Evolutionary conservation across 2,329 filamentous ascomycete species (phyloP), one percentile per base, ranked within the genome.

Genomic region (Hortaea werneckii): DNA sequence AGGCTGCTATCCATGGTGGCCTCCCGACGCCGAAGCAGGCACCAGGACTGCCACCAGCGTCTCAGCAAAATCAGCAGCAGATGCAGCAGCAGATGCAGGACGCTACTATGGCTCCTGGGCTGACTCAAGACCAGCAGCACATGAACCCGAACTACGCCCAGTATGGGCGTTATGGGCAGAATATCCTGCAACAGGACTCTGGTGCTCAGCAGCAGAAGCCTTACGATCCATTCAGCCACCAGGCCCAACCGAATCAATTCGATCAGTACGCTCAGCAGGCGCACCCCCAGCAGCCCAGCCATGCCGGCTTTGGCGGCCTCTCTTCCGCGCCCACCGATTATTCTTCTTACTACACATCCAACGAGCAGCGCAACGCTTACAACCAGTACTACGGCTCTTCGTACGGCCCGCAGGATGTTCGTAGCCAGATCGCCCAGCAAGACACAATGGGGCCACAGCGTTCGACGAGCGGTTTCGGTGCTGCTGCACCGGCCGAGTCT

Each of bases 141-240:
- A 61, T 61, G 38, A 61, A 61, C 46, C 69, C 71, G 59, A 59
- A 58, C 12, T 74, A 77, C 58, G 79, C 79, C 61, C 80, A 84
- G 58, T 89, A 81, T 58, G 79, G 78, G 47, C 82, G 85, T 46
- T 89, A 82, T 59, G 78, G 75, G 41, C 82, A 83, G 58, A 62
- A 74, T 43, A 73, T 72, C 44, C 65, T 75, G 30, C 58, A 59
- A 42, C 78, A 77, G 43, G 82, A 83, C 57, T 61, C 75, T 44
- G 72, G 72, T 45, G 65, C 74, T 6, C 81, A 70, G 53, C 83
- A 87, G 45, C 84, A 87, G 66, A 95, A 96, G 72, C 79, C 84
- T 2, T 89, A 88, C 66, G 90, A 95, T 62, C 79, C 86, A 0
- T 96, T 95, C 63, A 79, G 76, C 56, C 87, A 94, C 63, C 86